Base-by-base conservation (phyloP, 2,329 filamentous ascomycete genomes). In the Fusarium sambucinum region DNA sequence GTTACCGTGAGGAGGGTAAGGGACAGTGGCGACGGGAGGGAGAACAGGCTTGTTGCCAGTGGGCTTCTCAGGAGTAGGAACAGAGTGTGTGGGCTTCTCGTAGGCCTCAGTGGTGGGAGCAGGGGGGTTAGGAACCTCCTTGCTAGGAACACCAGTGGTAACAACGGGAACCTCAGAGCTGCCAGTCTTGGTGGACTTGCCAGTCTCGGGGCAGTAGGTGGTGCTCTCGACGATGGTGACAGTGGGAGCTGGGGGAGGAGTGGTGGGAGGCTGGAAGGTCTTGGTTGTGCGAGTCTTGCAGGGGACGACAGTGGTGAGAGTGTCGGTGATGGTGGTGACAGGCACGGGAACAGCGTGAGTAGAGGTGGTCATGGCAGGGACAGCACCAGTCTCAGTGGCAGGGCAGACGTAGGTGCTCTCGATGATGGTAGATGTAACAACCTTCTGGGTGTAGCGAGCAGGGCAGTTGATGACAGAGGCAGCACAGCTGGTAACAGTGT, bases 381-480 rank as follows among this genome's bases (percentile, higher is more conserved):
- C 55, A 27, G 52, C 55, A 5, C 46, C 60, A 5, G 54, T 71
- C 70, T 69, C 54, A 9, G 59, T 66, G 6, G 66, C 71, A 35
- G 73, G 73, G 64, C 73, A 75, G 41, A 74, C 57, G 23, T 68
- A 73, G 38, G 70, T 67, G 53, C 57, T 70, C 27, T 56, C 21
- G 21, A 66, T 38, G 29, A 74, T 23, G 19, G 73, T 74, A 10
- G 63, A 69, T 23, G 76, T 72, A 35, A 81, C 58, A 25, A 77
- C 71, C 35, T 74, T 73, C 32, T 78, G 77, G 73, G 73, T 76
- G 42, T 77, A 78, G 19, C 74, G 72, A 38, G 77, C 74, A 25
- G 80, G 80, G 74, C 80, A 82, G 77, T 82, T 81, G 62, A 77
- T 63, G 19, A 79, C 77, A 5, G 74, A 73, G 38, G 75, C 76